Evolutionary conservation across 139 green algal genomes (phyloP), one percentile per base, ranked within the genome.

Genomic region (Zygnema cylindricum): DNA sequence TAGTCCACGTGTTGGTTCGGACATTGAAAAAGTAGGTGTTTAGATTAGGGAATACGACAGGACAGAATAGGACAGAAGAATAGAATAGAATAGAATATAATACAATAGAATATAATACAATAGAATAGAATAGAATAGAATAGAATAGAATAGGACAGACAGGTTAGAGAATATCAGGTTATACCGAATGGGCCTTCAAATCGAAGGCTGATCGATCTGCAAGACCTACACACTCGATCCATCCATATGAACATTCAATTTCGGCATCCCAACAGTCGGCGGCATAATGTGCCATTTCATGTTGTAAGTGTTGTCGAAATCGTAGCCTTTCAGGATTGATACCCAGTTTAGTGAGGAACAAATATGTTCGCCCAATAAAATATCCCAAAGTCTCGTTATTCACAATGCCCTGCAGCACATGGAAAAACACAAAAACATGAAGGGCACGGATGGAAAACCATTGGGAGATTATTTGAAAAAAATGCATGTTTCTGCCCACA

Each of bases 331-430:
- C 69, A 7, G 93, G 92, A 91, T 98, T 93, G 69, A 99, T 95
- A 63, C 97, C 97, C 1, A 98, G 85, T 35, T 87, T 76, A 54
- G 88, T 85, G 92, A 99, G 94, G 92, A 99, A 99, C 39, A 98
- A 93, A 93, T 96, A 98, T n/a, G 96, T 98, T 83, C 97, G 93
- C 35, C 95, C 97, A 83, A 99, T 99, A 94, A 99, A 99, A 95
- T 99, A 99, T 2, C 93, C 97, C 16, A 99, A 95, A 36, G 97
- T 99, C 94, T 99, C 93, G 92, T 99, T 99, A 88, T 95, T 96
- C 75, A 99, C 97, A 75, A 98, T 97, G 77, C 96, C 95, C 75
- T 95, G 82, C 55, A 77, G 22, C 16, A 16, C 30, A 22, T 25
- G 30, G 30, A 25, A 25, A 25, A 73, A 73, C 30, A 25, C 57